Percentiles rank a stretch among this genome's conserved stretches.
Evolutionary conservation across 2,329 filamentous ascomycete genomes (phyloP).

Genomic region (Hypoxylon sp.): DNA sequence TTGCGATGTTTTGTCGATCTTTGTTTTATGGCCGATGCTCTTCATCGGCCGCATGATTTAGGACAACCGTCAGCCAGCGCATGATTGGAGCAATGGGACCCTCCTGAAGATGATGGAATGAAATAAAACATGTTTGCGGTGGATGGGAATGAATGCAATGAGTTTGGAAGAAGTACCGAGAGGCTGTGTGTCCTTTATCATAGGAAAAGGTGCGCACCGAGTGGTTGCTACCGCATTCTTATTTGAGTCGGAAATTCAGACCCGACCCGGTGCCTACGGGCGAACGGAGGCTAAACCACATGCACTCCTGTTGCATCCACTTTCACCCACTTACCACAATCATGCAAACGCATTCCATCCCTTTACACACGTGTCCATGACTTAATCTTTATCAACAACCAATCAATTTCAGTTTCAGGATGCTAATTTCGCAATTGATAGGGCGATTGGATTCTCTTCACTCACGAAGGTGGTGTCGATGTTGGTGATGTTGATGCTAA

Average conservation of each 20-base stretch:
- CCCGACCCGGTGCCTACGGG: conserved; percentile 54
- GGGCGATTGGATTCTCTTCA: conserved; percentile 99
- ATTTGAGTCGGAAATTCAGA: conserved; percentile 46
- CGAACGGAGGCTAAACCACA: conserved; percentile 63
- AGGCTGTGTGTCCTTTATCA: conserved; percentile 31
- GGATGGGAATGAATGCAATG: conserved; percentile 11
- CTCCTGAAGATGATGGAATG: conserved; percentile 18
- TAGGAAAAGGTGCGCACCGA: conserved; percentile 32
- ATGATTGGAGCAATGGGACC: conserved; percentile 13
- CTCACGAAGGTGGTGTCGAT: conserved; percentile 99
- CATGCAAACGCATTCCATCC: conserved; percentile 36
- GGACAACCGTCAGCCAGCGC: conserved; percentile 19
- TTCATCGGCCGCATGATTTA: conserved; percentile 26
- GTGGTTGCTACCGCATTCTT: conserved; percentile 45
- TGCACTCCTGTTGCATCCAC: conserved; percentile 53
- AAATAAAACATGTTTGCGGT: conserved; percentile 15
- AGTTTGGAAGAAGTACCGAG: conserved; percentile 22
- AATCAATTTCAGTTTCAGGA: conserved; percentile 44
- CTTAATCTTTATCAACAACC: conserved; percentile 33
- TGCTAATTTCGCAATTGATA: conserved; percentile 57
- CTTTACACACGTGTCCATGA: conserved; percentile 26
- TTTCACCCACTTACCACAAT: conserved; percentile 47
- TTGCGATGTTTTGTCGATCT: conserved; percentile 35
- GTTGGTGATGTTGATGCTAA: conserved; percentile 99
- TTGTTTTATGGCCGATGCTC: conserved; percentile 37